These are phyloP conservation scores for Epichloe baconii DNA, from an alignment of 2,329 filamentous ascomycete genomes.

Conservation along the genomic window DNA sequence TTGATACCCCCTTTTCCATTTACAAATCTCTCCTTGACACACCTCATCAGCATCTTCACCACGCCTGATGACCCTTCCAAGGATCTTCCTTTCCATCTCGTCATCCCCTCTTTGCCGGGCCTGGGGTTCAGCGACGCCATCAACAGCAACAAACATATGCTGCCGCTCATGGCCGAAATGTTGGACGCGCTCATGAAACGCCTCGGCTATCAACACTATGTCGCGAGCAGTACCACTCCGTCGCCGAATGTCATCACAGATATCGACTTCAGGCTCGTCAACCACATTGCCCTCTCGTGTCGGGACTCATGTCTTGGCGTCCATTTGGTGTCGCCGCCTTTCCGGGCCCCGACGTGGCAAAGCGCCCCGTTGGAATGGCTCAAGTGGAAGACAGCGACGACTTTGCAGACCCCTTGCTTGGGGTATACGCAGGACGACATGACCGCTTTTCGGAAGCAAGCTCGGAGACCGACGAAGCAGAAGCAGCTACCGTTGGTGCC, in stretches of 20 bases:
- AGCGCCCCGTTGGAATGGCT: constrained; percentile 34
- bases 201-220: constrained; percentile 44
- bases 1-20: constrained; percentile 54
- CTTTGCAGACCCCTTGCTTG: constrained; percentile 34
- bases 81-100: constrained; percentile 48
- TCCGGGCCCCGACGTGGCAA: constrained; percentile 33
- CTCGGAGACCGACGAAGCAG: constrained; percentile 3
- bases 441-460: constrained; percentile 21
- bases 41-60: constrained; percentile 41
- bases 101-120: constrained; percentile 52
- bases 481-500: constrained; percentile 9
- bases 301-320: constrained; percentile 41
- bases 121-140: constrained; percentile 55
- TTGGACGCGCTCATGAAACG: constrained; percentile 47
- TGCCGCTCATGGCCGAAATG: constrained; percentile 39
- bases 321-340: constrained; percentile 46
- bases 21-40: constrained; percentile 45
- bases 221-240: constrained; percentile 41
- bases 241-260: constrained; percentile 30
- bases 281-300: constrained; percentile 34
- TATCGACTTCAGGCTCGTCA: constrained; percentile 38
- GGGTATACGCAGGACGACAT: constrained; percentile 44
- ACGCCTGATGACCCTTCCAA: constrained; percentile 33
- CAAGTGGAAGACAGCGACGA: constrained; percentile 42
- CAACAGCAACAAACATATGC: constrained; percentile 32